Evolutionary conservation across 23 red algal genomes (phyloP), one percentile per base, ranked within the genome.

Genomic region (Agarophyton chilense): DNA sequence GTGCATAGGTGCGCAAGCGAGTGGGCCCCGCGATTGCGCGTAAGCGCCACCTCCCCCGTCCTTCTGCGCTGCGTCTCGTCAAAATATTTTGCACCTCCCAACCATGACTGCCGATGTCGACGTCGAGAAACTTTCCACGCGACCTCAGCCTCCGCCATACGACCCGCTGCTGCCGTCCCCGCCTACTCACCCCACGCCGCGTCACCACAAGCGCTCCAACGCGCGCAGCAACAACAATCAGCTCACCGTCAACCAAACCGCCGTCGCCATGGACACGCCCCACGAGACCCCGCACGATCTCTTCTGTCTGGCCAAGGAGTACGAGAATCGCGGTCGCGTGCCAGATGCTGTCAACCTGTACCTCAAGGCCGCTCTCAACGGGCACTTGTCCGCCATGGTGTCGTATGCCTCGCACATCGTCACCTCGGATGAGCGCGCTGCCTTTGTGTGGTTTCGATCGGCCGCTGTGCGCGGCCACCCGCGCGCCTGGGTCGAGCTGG

Each of bases 391-490:
- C 39, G 84, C 84, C 55, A 88, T 88, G 84, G 84, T 88, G 22
- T 24, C 58, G 26, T 88, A 88, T 46, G 84, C 84, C 16, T 77
- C 84, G 33, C 84, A 88, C 31, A 39, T 88, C 21, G 47, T 88
- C 40, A 21, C 84, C 34, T 62, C 84, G 45, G 84, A 88, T 22
- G 84, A 88, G 52, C 65, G 68, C 18, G 84, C 84, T 35, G 84
- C 84, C 6, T 88, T 88, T 62, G 84, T 88, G 42, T 88, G 84
- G 84, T 88, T 88, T 88, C 84, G 70, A 36, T 65, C 84, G 18
- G 84, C 84, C 18, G 84, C 84, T 21, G 84, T 75, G 50, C 84
- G 84, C 18, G 84, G 84, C 17, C 60, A 88, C 72, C 66, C 84
- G 26, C 65, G 84, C 11, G 84, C 84, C 1, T 88, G 84, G 84